phyloP scores from a whole-genome alignment of 2,329 filamentous ascomycete species.

The Sordariomycetes sp. region DNA sequence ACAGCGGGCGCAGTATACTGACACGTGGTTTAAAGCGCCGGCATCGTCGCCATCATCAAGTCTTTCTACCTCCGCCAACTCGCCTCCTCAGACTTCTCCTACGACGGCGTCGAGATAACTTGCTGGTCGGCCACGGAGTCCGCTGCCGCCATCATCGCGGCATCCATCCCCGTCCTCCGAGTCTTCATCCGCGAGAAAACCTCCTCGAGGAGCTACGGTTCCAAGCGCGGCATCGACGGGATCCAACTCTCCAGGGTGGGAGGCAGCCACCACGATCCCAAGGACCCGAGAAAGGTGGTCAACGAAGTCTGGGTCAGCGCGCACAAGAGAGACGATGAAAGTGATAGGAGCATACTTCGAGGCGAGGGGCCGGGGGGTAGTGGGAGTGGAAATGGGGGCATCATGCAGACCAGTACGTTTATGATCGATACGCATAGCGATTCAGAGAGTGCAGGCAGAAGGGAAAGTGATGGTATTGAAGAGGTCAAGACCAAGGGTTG shows the following conservation, averaged over 20 bases:
- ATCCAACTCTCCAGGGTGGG: neutral
- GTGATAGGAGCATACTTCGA: neutral
- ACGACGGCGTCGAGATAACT: conserved; percentile 8
- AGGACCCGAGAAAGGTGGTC: neutral
- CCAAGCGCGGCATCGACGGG: neutral
- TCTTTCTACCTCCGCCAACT: conserved; percentile 5
- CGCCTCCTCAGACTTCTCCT: neutral
- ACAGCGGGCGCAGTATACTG: neutral
- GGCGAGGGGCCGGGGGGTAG: too few species aligned
- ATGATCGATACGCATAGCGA: neutral
- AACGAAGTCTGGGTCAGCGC: neutral
- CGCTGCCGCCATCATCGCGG: conserved; percentile 11
- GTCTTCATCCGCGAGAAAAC: neutral
- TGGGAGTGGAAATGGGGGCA: neutral
- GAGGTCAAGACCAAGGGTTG: too few species aligned
- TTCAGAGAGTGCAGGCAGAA: neutral
- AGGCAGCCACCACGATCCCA: neutral
- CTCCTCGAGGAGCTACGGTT: neutral
- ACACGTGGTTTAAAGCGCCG: conserved; percentile 14
- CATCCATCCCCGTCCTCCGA: conserved; percentile 5
- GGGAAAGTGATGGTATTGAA: neutral
- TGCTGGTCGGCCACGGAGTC: conserved; percentile 10
- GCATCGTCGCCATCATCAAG: conserved; percentile 20
- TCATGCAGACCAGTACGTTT: neutral
- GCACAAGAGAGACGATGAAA: neutral